These are phyloP conservation scores for Beta vulgaris DNA, from an alignment of 148 eudicot genomes.

Conservation along the genomic window DNA sequence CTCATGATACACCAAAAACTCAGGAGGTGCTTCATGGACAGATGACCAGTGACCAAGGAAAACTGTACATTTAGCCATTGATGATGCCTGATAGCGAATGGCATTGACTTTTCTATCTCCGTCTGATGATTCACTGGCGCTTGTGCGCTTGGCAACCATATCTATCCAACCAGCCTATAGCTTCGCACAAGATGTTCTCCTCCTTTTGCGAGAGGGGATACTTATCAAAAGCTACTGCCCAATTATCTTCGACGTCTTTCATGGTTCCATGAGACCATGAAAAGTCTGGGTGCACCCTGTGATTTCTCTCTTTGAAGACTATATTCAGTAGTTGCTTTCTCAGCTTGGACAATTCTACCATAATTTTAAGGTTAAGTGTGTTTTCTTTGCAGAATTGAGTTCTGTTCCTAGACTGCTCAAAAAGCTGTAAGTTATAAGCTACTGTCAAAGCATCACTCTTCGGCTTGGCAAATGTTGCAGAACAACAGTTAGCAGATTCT, in stretches of 20 bases:
- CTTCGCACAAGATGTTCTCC: slow-evolving; percentile 73
- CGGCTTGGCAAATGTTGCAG: slow-evolving; percentile 61
- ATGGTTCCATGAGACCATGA: slow-evolving; percentile 58
- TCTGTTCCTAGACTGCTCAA: slow-evolving; percentile 50
- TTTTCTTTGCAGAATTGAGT: slow-evolving; percentile 55
- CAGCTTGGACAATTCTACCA: slow-evolving; percentile 88
- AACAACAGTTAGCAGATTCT: slow-evolving; percentile 49
- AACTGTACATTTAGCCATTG: slow-evolving; percentile 53
- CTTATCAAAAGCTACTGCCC: slow-evolving; percentile 50
- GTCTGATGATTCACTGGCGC: slow-evolving; percentile 28
- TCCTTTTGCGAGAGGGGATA: slow-evolving; percentile 46
- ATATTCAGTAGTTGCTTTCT: slow-evolving; percentile 73
- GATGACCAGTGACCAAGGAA: slow-evolving; percentile 73
- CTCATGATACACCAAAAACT: slow-evolving; percentile 74
- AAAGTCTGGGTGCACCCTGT: slow-evolving; percentile 42
- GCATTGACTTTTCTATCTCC: slow-evolving; percentile 58
- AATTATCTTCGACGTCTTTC: slow-evolving; percentile 62
- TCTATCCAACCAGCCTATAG: slow-evolving; percentile 97
- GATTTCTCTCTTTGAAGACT: slow-evolving; percentile 44
- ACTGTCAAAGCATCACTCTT: slow-evolving; percentile 78
- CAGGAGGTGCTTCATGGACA: slow-evolving; percentile 59
- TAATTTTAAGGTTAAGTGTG: slow-evolving; percentile 55
- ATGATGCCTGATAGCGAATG: slow-evolving; percentile 60
- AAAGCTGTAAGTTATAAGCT: slow-evolving; percentile 80
- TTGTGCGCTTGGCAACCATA: slow-evolving; percentile 72